Conservation (phyloP, 306 rosid genomes). For the Citrullus amarus region DNA sequence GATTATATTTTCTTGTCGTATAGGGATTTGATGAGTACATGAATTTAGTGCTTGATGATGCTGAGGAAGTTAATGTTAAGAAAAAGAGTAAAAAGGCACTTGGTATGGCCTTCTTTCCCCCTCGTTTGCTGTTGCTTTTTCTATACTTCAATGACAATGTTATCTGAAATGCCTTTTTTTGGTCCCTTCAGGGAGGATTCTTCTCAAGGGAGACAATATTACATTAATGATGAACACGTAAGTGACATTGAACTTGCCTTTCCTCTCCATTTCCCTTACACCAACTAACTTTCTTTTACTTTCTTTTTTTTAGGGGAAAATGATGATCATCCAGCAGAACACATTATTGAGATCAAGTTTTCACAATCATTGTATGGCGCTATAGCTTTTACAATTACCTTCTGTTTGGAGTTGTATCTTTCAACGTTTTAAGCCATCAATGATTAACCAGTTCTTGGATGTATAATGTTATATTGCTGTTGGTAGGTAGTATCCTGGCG, state of each 20-base stretch:
- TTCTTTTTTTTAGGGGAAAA: conserved; percentile 44
- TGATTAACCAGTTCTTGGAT: neutral
- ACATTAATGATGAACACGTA: conserved; percentile 84
- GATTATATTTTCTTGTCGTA: neutral
- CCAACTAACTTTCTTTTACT: neutral
- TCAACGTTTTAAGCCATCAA: neutral
- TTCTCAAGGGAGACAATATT: conserved; percentile 84
- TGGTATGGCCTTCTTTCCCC: conserved; percentile 20
- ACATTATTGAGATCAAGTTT: neutral
- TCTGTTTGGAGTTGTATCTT: neutral
- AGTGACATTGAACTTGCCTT: conserved; percentile 17
- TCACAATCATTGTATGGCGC: neutral
- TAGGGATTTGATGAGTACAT: conserved; percentile 75
- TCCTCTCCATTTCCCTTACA: neutral
- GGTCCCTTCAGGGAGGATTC: conserved; percentile 57
- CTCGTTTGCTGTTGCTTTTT: neutral
- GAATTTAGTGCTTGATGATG: conserved; percentile 57
- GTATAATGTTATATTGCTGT: neutral
- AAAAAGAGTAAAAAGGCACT: conserved; percentile 60
- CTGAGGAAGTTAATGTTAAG: conserved; percentile 69
- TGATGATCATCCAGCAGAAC: conserved; percentile 19
- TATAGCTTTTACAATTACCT: neutral
- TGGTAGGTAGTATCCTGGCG: neutral
- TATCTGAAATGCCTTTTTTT: conserved; percentile 13
- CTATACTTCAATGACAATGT: neutral